phyloP scores from a whole-genome alignment of 257 asterid genomes.

The Solanum medicagineum region DNA sequence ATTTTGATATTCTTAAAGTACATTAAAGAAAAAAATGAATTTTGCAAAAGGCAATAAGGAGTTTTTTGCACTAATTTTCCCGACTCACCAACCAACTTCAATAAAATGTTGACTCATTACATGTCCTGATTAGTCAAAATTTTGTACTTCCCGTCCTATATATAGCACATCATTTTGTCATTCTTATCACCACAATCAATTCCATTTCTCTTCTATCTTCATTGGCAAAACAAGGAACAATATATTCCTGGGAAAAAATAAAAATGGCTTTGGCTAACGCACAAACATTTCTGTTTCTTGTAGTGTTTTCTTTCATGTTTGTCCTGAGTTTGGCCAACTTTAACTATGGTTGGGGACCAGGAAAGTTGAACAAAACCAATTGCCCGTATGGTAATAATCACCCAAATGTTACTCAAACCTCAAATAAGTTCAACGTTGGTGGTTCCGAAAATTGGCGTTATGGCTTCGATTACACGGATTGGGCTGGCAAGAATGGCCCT shows the following conservation, averaged over 20 bases:
- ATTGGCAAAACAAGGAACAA: not conserved
- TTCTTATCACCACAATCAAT: not conserved
- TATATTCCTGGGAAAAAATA: not conserved
- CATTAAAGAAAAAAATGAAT: not conserved
- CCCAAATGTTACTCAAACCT: slow-evolving; percentile 17
- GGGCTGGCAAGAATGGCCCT: slow-evolving; percentile 50
- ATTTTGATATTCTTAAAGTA: not conserved
- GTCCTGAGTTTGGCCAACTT: slow-evolving; percentile 7
- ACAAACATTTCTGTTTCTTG: slow-evolving; percentile 1
- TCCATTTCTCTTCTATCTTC: not conserved
- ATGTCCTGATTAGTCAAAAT: not conserved
- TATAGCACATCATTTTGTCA: not conserved
- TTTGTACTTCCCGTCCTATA: not conserved
- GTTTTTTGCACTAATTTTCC: not conserved
- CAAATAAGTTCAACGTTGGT: slow-evolving; percentile 32
- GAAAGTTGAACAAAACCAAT: not conserved
- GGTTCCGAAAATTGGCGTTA: slow-evolving; percentile 58
- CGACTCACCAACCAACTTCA: slow-evolving; percentile 1
- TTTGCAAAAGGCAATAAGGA: not conserved
- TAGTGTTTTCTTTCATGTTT: slow-evolving; percentile 1
- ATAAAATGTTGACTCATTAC: not conserved
- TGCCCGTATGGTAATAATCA: slow-evolving; percentile 22
- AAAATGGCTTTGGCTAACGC: slow-evolving; percentile 13
- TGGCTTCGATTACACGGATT: slow-evolving; percentile 55
- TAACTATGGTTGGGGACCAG: slow-evolving; percentile 22